Conservation (phyloP, 345 rosid species). For the Isatis tinctoria region DNA sequence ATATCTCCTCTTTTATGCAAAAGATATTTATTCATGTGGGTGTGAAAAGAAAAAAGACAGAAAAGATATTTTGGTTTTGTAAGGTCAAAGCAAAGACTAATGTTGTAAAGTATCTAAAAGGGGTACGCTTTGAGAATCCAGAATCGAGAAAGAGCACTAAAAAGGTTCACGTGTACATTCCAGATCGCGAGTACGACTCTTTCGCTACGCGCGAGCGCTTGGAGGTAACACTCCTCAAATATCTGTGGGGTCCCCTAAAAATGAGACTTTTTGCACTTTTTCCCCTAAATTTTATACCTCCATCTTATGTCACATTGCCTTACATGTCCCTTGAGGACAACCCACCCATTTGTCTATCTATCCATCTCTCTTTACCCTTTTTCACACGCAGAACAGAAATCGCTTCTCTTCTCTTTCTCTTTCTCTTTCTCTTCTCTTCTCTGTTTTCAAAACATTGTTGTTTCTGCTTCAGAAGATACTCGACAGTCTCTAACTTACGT, state of each 20-base stretch:
- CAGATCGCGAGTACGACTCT: neutral
- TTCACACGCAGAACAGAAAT: neutral
- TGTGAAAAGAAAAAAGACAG: neutral
- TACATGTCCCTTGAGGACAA: slow-evolving; percentile 27
- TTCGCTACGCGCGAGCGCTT: neutral
- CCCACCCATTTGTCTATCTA: slow-evolving; percentile 48
- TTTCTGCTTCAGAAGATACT: slow-evolving; percentile 2
- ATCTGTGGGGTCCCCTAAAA: slow-evolving; percentile 6
- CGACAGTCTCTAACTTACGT: slow-evolving; percentile 33
- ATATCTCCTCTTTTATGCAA: slow-evolving; percentile 12
- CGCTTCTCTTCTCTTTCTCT: neutral
- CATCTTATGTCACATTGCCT: slow-evolving; percentile 37
- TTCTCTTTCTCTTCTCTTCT: neutral
- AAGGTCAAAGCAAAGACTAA: neutral
- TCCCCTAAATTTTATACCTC: neutral
- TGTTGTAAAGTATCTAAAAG: neutral
- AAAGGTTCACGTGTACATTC: neutral
- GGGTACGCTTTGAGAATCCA: neutral
- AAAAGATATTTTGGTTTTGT: slow-evolving; percentile 21
- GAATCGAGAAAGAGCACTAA: neutral
- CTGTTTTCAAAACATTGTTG: neutral
- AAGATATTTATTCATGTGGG: slow-evolving; percentile 21
- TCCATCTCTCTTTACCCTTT: slow-evolving; percentile 12
- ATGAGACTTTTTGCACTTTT: slow-evolving; percentile 13
- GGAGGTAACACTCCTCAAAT: neutral